Percentiles rank a stretch among this genome's conserved stretches.
Conservation (phyloP, 352 stramenopile genomes). For the Phytopythium litorale region DNA sequence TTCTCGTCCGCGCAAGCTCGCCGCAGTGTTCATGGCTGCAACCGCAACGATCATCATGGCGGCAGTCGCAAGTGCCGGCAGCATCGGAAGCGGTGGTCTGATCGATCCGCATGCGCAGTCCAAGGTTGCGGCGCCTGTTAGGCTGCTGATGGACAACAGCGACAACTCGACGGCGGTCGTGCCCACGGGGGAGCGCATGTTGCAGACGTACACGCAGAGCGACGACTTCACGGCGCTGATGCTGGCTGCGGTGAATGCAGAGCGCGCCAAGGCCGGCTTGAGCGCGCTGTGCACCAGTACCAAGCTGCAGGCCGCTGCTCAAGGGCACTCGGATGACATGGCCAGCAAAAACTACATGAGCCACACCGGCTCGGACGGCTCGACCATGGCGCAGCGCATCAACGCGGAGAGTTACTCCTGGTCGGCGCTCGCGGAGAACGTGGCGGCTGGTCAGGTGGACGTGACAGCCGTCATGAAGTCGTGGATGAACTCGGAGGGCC, state of each 20-base stretch:
- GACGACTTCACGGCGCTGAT: constrained; percentile 19
- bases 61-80: neutral
- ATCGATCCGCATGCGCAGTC: neutral
- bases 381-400: constrained; percentile 38
- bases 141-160: neutral
- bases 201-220: constrained; percentile 3
- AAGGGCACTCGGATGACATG: constrained; percentile 35
- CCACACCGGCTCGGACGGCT: constrained; percentile 42
- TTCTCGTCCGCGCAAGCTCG: neutral
- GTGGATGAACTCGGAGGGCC: constrained; percentile 49
- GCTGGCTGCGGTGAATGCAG: constrained; percentile 44
- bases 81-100: neutral
- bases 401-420: constrained; percentile 37
- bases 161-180: neutral
- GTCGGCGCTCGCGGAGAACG: constrained; percentile 49
- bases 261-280: constrained; percentile 31
- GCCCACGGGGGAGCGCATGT: neutral
- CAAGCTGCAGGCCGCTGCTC: constrained; percentile 24
- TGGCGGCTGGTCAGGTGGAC: constrained; percentile 38
- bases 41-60: neutral
- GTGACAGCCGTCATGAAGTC: constrained; percentile 38
- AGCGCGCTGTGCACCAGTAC: constrained; percentile 30
- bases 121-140: neutral
- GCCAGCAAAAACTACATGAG: constrained; percentile 36
- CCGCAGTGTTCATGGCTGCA: neutral